phyloP scores from a whole-genome alignment of 2,329 filamentous ascomycete species.

The Colletotrichum liriopes region DNA sequence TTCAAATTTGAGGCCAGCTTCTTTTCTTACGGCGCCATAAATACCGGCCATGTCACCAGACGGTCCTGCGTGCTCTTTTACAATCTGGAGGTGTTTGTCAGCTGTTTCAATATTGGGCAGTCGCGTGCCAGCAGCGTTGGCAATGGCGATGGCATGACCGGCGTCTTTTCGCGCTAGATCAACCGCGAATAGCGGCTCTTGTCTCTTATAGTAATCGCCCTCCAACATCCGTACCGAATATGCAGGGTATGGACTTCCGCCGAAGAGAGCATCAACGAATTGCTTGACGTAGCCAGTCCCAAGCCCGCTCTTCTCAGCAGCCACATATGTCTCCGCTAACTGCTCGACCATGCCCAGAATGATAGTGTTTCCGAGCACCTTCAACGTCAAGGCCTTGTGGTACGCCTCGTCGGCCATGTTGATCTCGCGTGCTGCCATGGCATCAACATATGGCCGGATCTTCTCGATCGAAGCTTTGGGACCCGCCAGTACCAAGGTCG shows the following conservation, averaged over 20 bases:
- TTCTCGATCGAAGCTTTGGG: slow-evolving; percentile 72
- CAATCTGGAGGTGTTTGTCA: slow-evolving; percentile 77
- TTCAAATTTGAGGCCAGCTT: slow-evolving; percentile 82
- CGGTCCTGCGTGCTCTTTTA: slow-evolving; percentile 78
- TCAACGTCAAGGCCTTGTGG: slow-evolving; percentile 79
- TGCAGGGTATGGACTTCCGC: slow-evolving; percentile 77
- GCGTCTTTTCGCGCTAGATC: slow-evolving; percentile 89
- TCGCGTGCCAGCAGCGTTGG: slow-evolving; percentile 72
- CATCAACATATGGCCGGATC: slow-evolving; percentile 79
- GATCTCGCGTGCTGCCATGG: slow-evolving; percentile 80
- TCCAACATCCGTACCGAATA: slow-evolving; percentile 82
- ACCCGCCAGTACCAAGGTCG: slow-evolving; percentile 83
- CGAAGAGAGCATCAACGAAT: slow-evolving; percentile 82
- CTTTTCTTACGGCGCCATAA: slow-evolving; percentile 84
- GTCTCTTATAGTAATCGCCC: slow-evolving; percentile 83
- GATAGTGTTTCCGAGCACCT: slow-evolving; percentile 90
- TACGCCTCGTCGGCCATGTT: slow-evolving; percentile 80
- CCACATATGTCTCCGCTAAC: slow-evolving; percentile 82
- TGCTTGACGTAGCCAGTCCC: slow-evolving; percentile 79
- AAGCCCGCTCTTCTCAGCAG: slow-evolving; percentile 86
- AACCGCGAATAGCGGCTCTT: slow-evolving; percentile 86
- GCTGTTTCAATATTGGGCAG: slow-evolving; percentile 77
- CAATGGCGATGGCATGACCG: slow-evolving; percentile 79
- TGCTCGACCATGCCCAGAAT: slow-evolving; percentile 87
- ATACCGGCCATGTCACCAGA: slow-evolving; percentile 86